A percentile compares a stretch with the other conserved stretches of the same genome.
Conservation (phyloP, 1,284 basidiomycete species). For the Heterobasidion irregulare region DNA sequence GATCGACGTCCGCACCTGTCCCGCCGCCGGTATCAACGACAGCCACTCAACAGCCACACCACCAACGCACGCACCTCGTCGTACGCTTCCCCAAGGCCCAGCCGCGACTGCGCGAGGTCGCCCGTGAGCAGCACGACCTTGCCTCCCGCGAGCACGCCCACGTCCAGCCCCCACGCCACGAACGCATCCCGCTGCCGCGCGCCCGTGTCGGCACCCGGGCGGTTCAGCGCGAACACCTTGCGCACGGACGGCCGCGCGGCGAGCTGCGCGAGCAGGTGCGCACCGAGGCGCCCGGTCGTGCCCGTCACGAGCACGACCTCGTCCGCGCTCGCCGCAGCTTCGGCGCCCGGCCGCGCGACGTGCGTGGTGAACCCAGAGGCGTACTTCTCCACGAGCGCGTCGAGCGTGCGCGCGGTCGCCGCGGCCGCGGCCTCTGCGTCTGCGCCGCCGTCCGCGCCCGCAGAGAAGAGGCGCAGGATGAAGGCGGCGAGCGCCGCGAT, state of each 20-base stretch:
- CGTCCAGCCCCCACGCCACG: constrained; percentile 20
- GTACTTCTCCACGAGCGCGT: constrained; percentile 3
- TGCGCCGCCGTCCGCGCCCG: neutral
- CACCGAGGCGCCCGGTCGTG: constrained; percentile 8
- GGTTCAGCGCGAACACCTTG: constrained; percentile 18
- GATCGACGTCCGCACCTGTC: neutral
- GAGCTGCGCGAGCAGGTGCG: constrained; percentile 9
- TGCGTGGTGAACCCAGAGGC: neutral
- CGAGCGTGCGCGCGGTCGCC: neutral
- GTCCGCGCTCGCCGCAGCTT: neutral
- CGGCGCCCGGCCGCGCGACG: neutral
- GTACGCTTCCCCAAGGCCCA: neutral
- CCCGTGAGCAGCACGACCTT: constrained; percentile 20
- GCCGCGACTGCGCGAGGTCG: neutral
- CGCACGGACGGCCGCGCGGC: constrained; percentile 4
- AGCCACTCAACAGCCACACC: neutral
- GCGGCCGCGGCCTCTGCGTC: neutral
- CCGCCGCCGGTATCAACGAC: neutral
- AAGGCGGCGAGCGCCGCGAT: constrained; percentile 11
- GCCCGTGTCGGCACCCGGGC: constrained; percentile 1
- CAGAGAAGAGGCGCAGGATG: neutral
- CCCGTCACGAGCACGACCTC: constrained; percentile 7
- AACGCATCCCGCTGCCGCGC: constrained; percentile 24
- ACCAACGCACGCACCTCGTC: neutral
- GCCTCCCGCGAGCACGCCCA: constrained; percentile 14